Conservation (phyloP, 805 yeast species). For the Candida tibetensis region DNA sequence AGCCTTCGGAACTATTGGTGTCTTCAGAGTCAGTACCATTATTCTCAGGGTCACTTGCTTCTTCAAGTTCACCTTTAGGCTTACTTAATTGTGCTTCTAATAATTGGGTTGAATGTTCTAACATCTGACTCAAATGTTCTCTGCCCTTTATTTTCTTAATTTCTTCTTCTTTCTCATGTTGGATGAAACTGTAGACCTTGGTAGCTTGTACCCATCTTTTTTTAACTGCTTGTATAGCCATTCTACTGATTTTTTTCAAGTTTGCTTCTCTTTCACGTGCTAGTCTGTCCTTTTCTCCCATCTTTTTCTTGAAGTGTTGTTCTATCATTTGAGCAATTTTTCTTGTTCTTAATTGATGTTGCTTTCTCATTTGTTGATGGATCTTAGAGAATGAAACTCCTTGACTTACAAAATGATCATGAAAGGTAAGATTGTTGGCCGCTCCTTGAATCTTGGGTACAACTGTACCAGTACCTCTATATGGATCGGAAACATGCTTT, state of each 20-base stretch:
- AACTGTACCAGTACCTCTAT: slow-evolving; percentile 42
- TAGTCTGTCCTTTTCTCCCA: slow-evolving; percentile 85
- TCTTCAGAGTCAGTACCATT: slow-evolving; percentile 21
- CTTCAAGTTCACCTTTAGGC: slow-evolving; percentile 15
- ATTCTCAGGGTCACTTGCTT: slow-evolving; percentile 18
- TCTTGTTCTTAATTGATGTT: slow-evolving; percentile 64
- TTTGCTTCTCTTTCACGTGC: slow-evolving; percentile 72
- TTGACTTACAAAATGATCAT: slow-evolving; percentile 75
- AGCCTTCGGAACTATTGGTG: slow-evolving; percentile 9
- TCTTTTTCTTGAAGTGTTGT: slow-evolving; percentile 76
- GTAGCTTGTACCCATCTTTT: slow-evolving; percentile 90
- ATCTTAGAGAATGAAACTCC: slow-evolving; percentile 69
- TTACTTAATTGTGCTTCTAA: slow-evolving; percentile 77
- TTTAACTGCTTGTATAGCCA: slow-evolving; percentile 79
- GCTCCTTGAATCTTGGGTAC: slow-evolving; percentile 45
- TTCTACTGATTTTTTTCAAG: slow-evolving; percentile 67
- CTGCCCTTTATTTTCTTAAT: slow-evolving; percentile 78
- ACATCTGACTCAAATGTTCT: slow-evolving; percentile 80
- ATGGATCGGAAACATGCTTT: slow-evolving; percentile 44
- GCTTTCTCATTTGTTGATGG: slow-evolving; percentile 61
- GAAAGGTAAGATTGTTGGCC: slow-evolving; percentile 47
- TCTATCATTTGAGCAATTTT: slow-evolving; percentile 82
- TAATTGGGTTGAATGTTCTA: slow-evolving; percentile 87
- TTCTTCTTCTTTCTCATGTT: slow-evolving; percentile 75
- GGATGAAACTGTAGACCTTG: slow-evolving; percentile 70